Base-by-base conservation (phyloP, 352 stramenopile species). In the Phytophthora pluvialis region DNA sequence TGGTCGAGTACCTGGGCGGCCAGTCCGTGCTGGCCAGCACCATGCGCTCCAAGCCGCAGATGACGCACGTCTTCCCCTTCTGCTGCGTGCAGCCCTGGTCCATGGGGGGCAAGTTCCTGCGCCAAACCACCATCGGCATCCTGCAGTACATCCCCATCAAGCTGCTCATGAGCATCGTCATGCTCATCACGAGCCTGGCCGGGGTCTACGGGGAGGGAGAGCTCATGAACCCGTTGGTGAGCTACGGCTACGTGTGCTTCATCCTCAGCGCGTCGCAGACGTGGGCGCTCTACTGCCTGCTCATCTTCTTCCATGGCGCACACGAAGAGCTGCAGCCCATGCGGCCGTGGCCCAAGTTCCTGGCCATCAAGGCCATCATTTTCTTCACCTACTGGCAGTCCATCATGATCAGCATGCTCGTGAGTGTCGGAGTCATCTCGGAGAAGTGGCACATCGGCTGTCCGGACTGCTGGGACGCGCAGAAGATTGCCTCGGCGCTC, bases 301-400 rank as follows among this genome's bases (percentile, higher is more conserved):
- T 98, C 43, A 80, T 98, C 39, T 98, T 98, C 66, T 98, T 98
- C 77, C 67, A 95, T 42, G 94, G 81, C n/a, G 96, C 91, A 5
- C 85, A 96, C 49, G 85, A 97, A 47, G 89, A 97, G 56, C 74
- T 98, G 48, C 76, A 79, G 29, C 92, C 94, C 21, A 91, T 98
- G 52, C 77, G 91, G 12, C 93, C 93, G 38, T 82, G 97, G 61
- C 86, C 84, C n/a, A 98, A 98, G 70, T 98, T 98, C 67, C 60
- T 98, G 33, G 88, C 86, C 5, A 97, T 98, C 67, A 98, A 98
- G 64, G 88, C 86, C 5, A 95, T 98, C 54, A 97, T 98, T 36
- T 98, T 98, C 74, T 97, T 98, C 61, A 97, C 90, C 25, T 98
- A 95, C 75, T 98, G 94, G 94, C 94, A 98, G 80, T 93, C 82